phyloP scores from a whole-genome alignment of 805 yeast species.

The Sugiyamaella americana region DNA sequence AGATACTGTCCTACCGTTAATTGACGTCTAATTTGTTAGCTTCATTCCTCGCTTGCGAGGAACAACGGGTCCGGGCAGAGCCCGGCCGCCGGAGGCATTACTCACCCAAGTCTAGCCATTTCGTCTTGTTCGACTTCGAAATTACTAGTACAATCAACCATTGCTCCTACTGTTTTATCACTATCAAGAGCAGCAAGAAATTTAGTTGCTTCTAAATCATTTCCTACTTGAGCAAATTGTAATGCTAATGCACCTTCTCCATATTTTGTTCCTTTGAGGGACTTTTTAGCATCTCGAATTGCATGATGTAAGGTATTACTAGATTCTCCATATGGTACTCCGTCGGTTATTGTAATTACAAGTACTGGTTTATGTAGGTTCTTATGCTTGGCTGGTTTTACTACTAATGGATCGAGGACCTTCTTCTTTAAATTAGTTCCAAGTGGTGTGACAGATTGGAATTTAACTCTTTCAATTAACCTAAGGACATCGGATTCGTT shows the following conservation, averaged over 20 bases:
- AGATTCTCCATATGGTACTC: constrained; percentile 30
- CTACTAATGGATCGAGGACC: constrained; percentile 27
- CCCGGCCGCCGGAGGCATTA: too few species aligned
- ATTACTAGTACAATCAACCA: constrained; percentile 28
- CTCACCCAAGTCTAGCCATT: too few species aligned
- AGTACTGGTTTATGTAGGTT: constrained; percentile 27
- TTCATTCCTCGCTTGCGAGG: too few species aligned
- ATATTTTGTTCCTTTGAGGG: constrained; percentile 20
- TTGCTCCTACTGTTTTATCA: constrained; percentile 25
- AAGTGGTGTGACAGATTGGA: constrained; percentile 28
- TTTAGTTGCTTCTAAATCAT: constrained; percentile 28
- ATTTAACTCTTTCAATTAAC: constrained; percentile 21
- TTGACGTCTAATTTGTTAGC: constrained; percentile 27
- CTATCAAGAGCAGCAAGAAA: constrained; percentile 25
- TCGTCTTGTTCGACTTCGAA: constrained; percentile 31
- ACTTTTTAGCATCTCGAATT: constrained; percentile 23
- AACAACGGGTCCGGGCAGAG: too few species aligned
- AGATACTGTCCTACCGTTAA: constrained; percentile 28
- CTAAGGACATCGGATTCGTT: constrained; percentile 22
- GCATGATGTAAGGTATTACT: constrained; percentile 20
- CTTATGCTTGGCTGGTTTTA: constrained; percentile 22
- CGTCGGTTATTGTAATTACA: constrained; percentile 29
- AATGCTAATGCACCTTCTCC: constrained; percentile 29
- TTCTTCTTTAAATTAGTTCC: constrained; percentile 24
- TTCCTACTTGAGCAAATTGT: constrained; percentile 32